Conservation (phyloP, 495 filamentous ascomycete species). For the Aspergillus haitiensis region DNA sequence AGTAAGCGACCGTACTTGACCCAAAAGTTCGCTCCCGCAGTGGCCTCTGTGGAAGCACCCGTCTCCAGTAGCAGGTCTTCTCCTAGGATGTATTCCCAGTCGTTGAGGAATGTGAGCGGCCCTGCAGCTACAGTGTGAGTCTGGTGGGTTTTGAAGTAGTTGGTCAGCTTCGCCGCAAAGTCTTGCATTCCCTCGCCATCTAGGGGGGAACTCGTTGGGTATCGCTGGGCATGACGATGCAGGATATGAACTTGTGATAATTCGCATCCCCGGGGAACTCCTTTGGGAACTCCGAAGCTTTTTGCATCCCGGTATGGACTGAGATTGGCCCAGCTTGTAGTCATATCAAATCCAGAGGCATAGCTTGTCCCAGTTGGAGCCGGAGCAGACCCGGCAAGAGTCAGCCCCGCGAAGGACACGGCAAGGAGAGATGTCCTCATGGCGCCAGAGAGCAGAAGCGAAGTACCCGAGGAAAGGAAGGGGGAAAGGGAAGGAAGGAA, state of each 20-base stretch:
- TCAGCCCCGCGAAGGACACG: background rate
- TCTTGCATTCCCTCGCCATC: constrained; percentile 47
- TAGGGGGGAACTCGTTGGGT: constrained; percentile 38
- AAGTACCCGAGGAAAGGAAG: background rate
- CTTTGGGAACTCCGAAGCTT: constrained; percentile 45
- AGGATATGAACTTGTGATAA: constrained; percentile 53
- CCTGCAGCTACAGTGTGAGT: constrained; percentile 39
- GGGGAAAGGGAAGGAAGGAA: too few relatives aligned
- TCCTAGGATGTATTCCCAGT: constrained; percentile 50
- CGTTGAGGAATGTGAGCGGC: constrained; percentile 50
- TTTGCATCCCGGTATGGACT: constrained; percentile 47
- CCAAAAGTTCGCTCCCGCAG: constrained; percentile 52
- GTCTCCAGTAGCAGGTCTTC: constrained; percentile 44
- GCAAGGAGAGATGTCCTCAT: background rate
- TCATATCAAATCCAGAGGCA: constrained; percentile 39
- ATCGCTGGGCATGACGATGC: constrained; percentile 55
- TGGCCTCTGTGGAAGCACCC: constrained; percentile 52
- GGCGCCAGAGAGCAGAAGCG: background rate
- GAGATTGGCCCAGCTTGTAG: constrained; percentile 47
- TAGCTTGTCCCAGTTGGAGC: constrained; percentile 33
- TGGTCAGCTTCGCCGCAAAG: constrained; percentile 48
- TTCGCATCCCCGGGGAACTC: constrained; percentile 52
- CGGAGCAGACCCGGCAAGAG: constrained; percentile 4
- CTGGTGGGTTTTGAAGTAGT: constrained; percentile 41
- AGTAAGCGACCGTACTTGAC: constrained; percentile 53